Evolutionary conservation across 2,329 filamentous ascomycete genomes (phyloP).

Genomic region (Chaetoscypha palmicola): DNA sequence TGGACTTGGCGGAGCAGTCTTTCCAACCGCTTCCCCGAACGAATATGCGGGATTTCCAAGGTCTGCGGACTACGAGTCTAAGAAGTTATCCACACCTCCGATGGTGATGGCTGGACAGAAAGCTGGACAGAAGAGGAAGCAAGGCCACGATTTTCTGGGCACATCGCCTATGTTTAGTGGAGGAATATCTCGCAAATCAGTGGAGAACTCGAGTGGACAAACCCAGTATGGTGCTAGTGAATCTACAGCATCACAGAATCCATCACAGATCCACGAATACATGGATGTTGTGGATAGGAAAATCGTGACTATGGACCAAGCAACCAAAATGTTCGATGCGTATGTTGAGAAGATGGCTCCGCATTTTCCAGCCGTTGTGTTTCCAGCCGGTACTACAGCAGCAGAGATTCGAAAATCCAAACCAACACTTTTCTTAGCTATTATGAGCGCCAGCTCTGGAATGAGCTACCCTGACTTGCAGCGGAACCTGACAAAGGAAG

Average conservation of each 20-base stretch:
- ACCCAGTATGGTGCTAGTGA: neutral
- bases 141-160: conserved; percentile 19
- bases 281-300: conserved; percentile 48
- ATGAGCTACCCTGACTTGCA: conserved; percentile 41
- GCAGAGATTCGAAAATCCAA: conserved; percentile 50
- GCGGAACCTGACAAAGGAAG: conserved; percentile 39
- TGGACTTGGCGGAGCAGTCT: conserved; percentile 12
- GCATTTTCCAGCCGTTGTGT: conserved; percentile 57
- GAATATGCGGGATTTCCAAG: conserved; percentile 27
- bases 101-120: conserved; percentile 30
- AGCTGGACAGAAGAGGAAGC: conserved; percentile 26
- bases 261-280: conserved; percentile 26
- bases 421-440: conserved; percentile 62
- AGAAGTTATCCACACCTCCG: conserved; percentile 22
- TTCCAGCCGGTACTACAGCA: conserved; percentile 46
- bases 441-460: conserved; percentile 56
- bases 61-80: conserved; percentile 22
- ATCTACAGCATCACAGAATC: conserved; percentile 6
- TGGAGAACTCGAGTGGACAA: conserved; percentile 3
- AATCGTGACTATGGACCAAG: conserved; percentile 48
- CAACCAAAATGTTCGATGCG: conserved; percentile 47
- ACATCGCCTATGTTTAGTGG: conserved; percentile 4
- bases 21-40: conserved; percentile 9
- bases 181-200: neutral
- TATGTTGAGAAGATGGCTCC: conserved; percentile 54